Conservation (phyloP, 2,329 filamentous ascomycete genomes). For the Pseudogymnoascus sp. region DNA sequence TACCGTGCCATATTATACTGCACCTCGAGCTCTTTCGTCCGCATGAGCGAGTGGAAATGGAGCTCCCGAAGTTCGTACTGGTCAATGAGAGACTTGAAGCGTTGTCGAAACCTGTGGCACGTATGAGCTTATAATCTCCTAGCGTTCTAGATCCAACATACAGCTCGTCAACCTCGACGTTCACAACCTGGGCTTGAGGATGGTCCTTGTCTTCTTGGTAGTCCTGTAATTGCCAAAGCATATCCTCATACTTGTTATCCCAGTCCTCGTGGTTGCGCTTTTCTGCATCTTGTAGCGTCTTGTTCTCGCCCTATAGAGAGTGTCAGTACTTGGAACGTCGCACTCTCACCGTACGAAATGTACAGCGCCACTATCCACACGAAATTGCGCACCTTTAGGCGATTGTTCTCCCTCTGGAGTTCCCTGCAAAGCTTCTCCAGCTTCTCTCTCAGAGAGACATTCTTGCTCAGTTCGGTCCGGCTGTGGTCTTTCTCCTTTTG, state of each 20-base stretch:
- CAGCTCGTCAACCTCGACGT: conserved; percentile 85
- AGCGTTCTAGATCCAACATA: conserved; percentile 37
- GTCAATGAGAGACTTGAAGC: conserved; percentile 92
- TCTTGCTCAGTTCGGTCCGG: conserved; percentile 81
- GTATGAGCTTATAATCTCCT: conserved; percentile 28
- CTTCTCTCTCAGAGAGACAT: conserved; percentile 86
- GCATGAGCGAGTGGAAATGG: conserved; percentile 85
- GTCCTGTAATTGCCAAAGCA: conserved; percentile 78
- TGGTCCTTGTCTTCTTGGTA: conserved; percentile 82
- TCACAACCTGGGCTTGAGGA: conserved; percentile 69
- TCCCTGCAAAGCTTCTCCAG: conserved; percentile 93
- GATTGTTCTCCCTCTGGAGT: conserved; percentile 94
- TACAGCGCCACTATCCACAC: background rate
- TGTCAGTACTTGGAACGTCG: background rate
- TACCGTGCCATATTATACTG: conserved; percentile 83
- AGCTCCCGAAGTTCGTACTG: conserved; percentile 94
- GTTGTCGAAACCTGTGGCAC: conserved; percentile 63
- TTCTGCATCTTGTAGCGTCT: conserved; percentile 78
- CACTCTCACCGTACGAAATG: conserved; percentile 12
- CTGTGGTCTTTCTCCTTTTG: conserved; percentile 95
- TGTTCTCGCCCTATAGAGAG: conserved; percentile 69
- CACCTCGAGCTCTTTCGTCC: conserved; percentile 91
- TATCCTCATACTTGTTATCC: conserved; percentile 72
- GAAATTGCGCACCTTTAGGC: conserved; percentile 65
- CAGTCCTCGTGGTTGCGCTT: conserved; percentile 74